phyloP scores from a whole-genome alignment of 129 eudicot genomes.

The Chrysanthemum lavandulifolium region DNA sequence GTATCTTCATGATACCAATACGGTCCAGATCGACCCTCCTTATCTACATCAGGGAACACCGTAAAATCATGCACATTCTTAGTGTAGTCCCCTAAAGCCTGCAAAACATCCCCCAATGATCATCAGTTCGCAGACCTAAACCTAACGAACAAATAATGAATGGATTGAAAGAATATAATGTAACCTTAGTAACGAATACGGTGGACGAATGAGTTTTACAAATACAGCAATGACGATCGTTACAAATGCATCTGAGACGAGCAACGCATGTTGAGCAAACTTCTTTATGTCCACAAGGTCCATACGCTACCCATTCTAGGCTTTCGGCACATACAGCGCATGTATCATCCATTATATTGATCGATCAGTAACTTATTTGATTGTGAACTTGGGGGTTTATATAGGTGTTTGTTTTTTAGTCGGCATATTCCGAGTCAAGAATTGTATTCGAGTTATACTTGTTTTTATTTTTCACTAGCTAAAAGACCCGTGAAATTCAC shows the following conservation, averaged over 20 bases:
- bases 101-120: constrained; percentile 19
- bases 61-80: constrained; percentile 64
- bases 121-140: too few species aligned
- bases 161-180: too few species aligned
- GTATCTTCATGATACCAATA: constrained; percentile 97
- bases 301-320: background rate
- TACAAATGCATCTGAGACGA: background rate
- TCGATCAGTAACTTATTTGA: too few species aligned
- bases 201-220: background rate
- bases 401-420: too few species aligned
- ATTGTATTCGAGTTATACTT: too few species aligned
- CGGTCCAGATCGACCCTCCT: constrained; percentile 66
- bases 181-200: background rate
- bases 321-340: background rate
- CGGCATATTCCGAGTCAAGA: too few species aligned
- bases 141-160: too few species aligned
- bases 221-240: background rate
- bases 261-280: background rate
- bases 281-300: background rate
- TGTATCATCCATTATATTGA: background rate
- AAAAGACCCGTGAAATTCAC: too few species aligned
- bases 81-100: constrained; percentile 97
- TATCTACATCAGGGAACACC: constrained; percentile 56
- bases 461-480: too few species aligned
- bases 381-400: too few species aligned